These are phyloP conservation scores for Lathyrus aphaca DNA, from an alignment of 306 rosid species.

Conservation along the genomic window DNA sequence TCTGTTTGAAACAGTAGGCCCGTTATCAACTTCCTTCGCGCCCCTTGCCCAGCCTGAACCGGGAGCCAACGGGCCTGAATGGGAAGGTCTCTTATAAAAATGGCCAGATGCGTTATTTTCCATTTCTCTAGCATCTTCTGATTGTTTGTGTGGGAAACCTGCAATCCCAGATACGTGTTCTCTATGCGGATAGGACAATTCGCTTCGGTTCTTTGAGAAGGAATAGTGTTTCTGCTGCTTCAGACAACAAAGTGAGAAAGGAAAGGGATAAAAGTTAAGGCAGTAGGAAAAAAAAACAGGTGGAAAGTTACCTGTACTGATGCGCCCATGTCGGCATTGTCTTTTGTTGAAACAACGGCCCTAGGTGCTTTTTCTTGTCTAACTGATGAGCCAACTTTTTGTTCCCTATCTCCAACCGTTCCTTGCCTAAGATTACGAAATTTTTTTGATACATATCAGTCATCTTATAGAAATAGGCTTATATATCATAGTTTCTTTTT, in stretches of 20 bases:
- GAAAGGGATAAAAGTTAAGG: not conserved
- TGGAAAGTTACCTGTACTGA: conserved; percentile 60
- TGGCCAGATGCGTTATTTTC: conserved; percentile 45
- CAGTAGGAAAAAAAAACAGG: not conserved
- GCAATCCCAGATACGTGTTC: conserved; percentile 66
- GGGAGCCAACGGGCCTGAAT: conserved; percentile 77
- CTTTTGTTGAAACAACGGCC: conserved; percentile 41
- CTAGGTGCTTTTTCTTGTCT: conserved; percentile 57
- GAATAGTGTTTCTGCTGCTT: conserved; percentile 65
- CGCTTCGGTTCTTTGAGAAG: conserved; percentile 52
- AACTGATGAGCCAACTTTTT: conserved; percentile 49
- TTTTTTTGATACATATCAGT: conserved; percentile 1
- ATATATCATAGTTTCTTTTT: not conserved
- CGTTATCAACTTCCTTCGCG: conserved; percentile 55
- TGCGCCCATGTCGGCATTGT: conserved; percentile 37
- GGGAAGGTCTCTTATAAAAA: conserved; percentile 56
- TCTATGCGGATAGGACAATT: conserved; percentile 48
- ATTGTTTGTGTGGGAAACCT: conserved; percentile 55
- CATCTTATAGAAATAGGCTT: conserved; percentile 21
- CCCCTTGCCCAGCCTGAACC: conserved; percentile 56
- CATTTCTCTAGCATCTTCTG: conserved; percentile 51
- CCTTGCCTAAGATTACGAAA: conserved; percentile 56
- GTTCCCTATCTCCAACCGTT: conserved; percentile 54
- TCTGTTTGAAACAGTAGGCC: conserved; percentile 43
- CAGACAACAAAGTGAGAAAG: conserved; percentile 32